phyloP scores from a whole-genome alignment of 73 alveolate species.

The Paramecium tetraurelia region DNA sequence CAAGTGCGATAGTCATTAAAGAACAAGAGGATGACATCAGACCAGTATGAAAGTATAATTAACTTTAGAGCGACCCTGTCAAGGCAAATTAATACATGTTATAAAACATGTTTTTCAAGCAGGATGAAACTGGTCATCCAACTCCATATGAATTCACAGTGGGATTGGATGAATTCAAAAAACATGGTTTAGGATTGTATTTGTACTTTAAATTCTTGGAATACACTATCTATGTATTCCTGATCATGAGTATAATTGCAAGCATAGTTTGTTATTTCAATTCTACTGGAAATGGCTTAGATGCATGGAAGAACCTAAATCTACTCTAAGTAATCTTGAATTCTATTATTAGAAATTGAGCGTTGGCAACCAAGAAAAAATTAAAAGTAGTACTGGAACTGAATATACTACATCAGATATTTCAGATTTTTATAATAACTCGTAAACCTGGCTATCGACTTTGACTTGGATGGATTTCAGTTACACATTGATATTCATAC shows the following conservation, averaged over 20 bases:
- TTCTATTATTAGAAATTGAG: background rate
- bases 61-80: background rate
- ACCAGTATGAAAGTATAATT: background rate
- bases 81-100: background rate
- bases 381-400: background rate
- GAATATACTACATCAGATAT: background rate
- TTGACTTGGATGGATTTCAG: constrained; percentile 29
- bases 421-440: background rate
- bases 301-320: constrained; percentile 5
- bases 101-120: background rate
- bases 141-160: background rate
- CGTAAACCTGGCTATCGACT: background rate
- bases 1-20: background rate
- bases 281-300: constrained; percentile 15
- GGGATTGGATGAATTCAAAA: background rate
- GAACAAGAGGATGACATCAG: background rate
- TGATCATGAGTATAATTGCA: constrained; percentile 11
- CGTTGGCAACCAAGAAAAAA: background rate
- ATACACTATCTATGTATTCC: background rate
- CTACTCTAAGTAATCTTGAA: background rate
- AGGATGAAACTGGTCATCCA: background rate
- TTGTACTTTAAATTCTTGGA: constrained; percentile 9
- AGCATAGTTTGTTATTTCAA: background rate
- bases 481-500: background rate
- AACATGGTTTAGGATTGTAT: background rate